Conservation (phyloP, 805 yeast species). For the Wickerhamiella slavikovae region DNA sequence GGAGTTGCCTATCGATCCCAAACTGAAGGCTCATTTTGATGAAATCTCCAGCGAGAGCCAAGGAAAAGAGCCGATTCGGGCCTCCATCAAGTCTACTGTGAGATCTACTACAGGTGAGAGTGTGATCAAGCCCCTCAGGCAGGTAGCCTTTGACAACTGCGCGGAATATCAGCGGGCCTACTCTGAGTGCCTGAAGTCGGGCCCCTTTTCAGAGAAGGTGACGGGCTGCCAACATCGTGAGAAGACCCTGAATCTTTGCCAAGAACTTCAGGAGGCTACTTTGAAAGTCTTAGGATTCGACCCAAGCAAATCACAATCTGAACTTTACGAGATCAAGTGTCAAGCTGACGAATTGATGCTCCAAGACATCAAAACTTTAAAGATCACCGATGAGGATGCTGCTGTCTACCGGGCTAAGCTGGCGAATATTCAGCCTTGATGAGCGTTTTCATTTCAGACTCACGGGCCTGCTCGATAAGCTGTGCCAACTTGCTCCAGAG, state of each 20-base stretch:
- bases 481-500: conserved; percentile 26
- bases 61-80: no score
- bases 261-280: conserved; percentile 13
- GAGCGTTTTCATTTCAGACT: background rate
- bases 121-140: conserved; percentile 10
- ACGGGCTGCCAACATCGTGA: conserved; percentile 11
- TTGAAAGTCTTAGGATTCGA: conserved; percentile 12
- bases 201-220: conserved; percentile 11
- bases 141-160: conserved; percentile 17
- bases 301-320: conserved; percentile 5
- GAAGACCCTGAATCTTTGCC: conserved; percentile 13
- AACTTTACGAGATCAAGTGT: conserved; percentile 9
- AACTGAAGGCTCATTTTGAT: no score
- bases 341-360: conserved; percentile 16
- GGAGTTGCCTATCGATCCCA: no score
- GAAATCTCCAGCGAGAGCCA: no score
- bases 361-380: conserved; percentile 9
- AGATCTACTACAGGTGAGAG: no score
- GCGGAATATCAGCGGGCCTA: conserved; percentile 15
- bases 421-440: conserved; percentile 2
- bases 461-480: background rate
- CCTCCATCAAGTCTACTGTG: no score
- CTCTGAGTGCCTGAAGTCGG: conserved; percentile 12
- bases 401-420: conserved; percentile 8
- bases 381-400: conserved; percentile 8